A percentile compares a stretch with the other conserved stretches of the same genome.
Evolutionary conservation across 805 yeast genomes (phyloP).

Genomic region (Saccharomyces eubayanus): DNA sequence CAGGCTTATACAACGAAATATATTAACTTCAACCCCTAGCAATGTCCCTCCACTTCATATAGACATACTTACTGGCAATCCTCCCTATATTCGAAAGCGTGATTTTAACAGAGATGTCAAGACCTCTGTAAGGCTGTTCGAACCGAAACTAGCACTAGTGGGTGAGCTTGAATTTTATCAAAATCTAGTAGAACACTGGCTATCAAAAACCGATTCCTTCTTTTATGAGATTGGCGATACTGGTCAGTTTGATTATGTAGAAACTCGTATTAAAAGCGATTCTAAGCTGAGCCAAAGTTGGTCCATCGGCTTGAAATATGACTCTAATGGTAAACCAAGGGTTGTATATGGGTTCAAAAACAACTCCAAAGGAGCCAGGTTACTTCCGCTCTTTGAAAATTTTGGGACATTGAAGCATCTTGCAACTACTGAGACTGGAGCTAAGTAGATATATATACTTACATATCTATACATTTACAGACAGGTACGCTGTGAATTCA

Average conservation of each 20-base stretch:
- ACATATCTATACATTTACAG: background rate
- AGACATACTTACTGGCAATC: conserved; percentile 72
- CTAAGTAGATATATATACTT: background rate
- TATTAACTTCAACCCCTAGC: background rate
- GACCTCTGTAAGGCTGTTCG: conserved; percentile 58
- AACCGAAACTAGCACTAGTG: conserved; percentile 71
- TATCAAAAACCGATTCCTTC: conserved; percentile 41
- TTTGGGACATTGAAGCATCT: conserved; percentile 7
- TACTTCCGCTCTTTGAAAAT: conserved; percentile 6
- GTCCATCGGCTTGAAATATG: conserved; percentile 42
- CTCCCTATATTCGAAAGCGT: conserved; percentile 62
- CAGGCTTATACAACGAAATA: background rate
- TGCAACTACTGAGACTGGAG: background rate
- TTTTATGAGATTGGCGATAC: conserved; percentile 70
- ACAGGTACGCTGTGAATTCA: background rate
- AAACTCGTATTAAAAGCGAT: conserved; percentile 8
- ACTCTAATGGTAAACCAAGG: conserved; percentile 44
- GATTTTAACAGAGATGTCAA: conserved; percentile 38
- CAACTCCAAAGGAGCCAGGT: conserved; percentile 8
- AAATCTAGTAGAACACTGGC: conserved; percentile 42
- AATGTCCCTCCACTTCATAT: conserved; percentile 10
- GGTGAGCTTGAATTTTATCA: conserved; percentile 69
- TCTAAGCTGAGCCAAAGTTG: conserved; percentile 33
- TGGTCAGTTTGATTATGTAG: conserved; percentile 45
- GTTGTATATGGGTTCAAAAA: conserved; percentile 57